Conservation (phyloP, 2,329 filamentous ascomycete genomes). For the Pseudogymnoascus sp. region DNA sequence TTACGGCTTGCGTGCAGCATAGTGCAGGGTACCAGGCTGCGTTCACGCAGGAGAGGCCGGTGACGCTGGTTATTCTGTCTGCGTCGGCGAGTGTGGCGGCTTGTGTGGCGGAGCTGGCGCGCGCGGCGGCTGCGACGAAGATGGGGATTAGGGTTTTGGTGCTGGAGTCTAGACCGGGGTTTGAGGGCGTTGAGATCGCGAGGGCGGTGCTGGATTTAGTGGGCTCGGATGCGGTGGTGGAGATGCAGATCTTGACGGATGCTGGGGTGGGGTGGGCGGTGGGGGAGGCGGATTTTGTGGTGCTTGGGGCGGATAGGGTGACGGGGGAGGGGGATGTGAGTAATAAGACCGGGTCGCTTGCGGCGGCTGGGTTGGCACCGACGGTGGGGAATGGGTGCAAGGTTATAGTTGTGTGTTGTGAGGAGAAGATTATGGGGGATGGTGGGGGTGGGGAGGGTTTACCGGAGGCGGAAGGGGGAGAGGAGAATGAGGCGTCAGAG, state of each 20-base stretch:
- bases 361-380: constrained; percentile 47
- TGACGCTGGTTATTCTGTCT: constrained; percentile 53
- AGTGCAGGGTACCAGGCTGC: constrained; percentile 13
- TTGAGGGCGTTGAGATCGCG: constrained; percentile 51
- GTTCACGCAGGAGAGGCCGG: not conserved
- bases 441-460: constrained; percentile 24
- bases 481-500: constrained; percentile 46
- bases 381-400: constrained; percentile 38
- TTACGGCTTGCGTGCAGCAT: constrained; percentile 25
- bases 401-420: constrained; percentile 49
- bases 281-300: constrained; percentile 44
- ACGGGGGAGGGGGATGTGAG: constrained; percentile 48
- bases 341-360: constrained; percentile 60
- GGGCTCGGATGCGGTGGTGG: constrained; percentile 21
- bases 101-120: constrained; percentile 32
- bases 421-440: constrained; percentile 50
- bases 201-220: constrained; percentile 33
- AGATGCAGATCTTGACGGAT: constrained; percentile 43
- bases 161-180: constrained; percentile 59
- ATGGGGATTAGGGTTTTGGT: constrained; percentile 40
- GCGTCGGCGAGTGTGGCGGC: constrained; percentile 53
- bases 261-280: constrained; percentile 49
- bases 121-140: constrained; percentile 29
- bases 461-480: constrained; percentile 33
- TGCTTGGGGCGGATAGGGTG: constrained; percentile 59